A percentile compares a stretch with the other conserved stretches of the same genome.
phyloP scores from a whole-genome alignment of 2,329 filamentous ascomycete genomes.

The Zasmidium cellare region DNA sequence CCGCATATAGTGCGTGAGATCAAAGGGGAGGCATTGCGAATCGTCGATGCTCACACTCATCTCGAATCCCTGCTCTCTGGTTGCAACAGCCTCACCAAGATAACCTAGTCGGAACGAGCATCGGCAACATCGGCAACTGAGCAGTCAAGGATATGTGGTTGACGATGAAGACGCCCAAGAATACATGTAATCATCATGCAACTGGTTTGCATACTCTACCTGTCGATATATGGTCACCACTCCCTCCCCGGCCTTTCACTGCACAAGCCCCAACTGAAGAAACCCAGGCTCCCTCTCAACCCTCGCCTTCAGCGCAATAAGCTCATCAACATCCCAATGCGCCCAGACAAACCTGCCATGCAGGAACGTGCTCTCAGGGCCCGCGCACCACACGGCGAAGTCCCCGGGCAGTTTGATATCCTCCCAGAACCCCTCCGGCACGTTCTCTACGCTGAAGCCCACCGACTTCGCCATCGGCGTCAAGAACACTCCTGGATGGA shows the following conservation, averaged over 20 bases:
- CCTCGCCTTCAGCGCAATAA: constrained; percentile 16
- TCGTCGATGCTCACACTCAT: too few species aligned
- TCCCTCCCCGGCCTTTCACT: constrained; percentile 4
- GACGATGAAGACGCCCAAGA: background rate
- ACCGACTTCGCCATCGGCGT: background rate
- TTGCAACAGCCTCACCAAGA: background rate
- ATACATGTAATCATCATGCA: background rate
- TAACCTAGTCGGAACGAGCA: background rate
- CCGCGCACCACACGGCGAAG: constrained; percentile 41
- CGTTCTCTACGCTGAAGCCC: constrained; percentile 2
- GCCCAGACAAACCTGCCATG: constrained; percentile 36
- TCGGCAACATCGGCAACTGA: too few species aligned
- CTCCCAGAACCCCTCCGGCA: constrained; percentile 14
- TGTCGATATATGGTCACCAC: too few species aligned
- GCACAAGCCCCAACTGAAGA: constrained; percentile 22
- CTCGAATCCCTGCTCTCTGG: background rate
- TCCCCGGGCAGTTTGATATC: constrained; percentile 25
- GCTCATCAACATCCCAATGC: constrained; percentile 27
- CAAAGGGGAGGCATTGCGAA: too few species aligned
- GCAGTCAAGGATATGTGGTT: background rate
- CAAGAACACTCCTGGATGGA: constrained; percentile 17
- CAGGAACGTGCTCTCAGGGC: constrained; percentile 41
- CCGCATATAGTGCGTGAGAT: too few species aligned
- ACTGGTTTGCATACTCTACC: too few species aligned
- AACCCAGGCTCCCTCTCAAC: constrained; percentile 18